Conservation (phyloP, 2,329 filamentous ascomycete genomes). For the Fusarium sp. region DNA sequence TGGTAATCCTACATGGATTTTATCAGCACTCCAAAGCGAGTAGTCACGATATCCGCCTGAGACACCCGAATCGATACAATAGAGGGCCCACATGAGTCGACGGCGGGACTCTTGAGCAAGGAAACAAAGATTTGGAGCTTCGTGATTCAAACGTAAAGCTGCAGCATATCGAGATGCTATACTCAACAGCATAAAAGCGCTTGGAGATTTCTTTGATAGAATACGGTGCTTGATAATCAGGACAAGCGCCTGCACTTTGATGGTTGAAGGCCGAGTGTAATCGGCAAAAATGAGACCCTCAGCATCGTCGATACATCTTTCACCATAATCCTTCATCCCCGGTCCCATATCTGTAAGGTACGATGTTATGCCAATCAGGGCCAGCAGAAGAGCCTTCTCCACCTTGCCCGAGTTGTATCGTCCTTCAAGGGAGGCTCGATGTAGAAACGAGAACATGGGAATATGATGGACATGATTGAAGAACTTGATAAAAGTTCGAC, state of each 20-base stretch:
- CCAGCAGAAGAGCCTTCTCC: conserved; percentile 64
- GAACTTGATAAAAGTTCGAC: conserved; percentile 66
- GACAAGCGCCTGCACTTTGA: conserved; percentile 64
- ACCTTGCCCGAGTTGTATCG: conserved; percentile 68
- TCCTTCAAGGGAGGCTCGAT: conserved; percentile 70
- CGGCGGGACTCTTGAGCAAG: conserved; percentile 57
- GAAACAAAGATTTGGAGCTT: conserved; percentile 54
- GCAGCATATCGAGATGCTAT: conserved; percentile 58
- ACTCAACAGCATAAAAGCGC: conserved; percentile 59
- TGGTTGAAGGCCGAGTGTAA: conserved; percentile 66
- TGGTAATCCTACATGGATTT: conserved; percentile 56
- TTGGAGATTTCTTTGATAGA: conserved; percentile 57
- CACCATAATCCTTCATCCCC: conserved; percentile 63
- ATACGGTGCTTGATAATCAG: conserved; percentile 60
- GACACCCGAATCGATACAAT: conserved; percentile 57
- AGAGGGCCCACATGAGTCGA: conserved; percentile 59
- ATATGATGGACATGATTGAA: conserved; percentile 70
- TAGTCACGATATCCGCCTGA: conserved; percentile 59
- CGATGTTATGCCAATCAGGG: conserved; percentile 67
- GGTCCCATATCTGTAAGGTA: conserved; percentile 66
- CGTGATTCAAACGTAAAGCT: conserved; percentile 58
- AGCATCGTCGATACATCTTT: conserved; percentile 66
- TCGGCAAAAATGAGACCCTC: conserved; percentile 64
- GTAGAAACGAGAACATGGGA: conserved; percentile 68
- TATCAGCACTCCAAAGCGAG: conserved; percentile 57